Evolutionary conservation across 192 early-diverging fungal species (phyloP).

Genomic region (Gigaspora rosea): DNA sequence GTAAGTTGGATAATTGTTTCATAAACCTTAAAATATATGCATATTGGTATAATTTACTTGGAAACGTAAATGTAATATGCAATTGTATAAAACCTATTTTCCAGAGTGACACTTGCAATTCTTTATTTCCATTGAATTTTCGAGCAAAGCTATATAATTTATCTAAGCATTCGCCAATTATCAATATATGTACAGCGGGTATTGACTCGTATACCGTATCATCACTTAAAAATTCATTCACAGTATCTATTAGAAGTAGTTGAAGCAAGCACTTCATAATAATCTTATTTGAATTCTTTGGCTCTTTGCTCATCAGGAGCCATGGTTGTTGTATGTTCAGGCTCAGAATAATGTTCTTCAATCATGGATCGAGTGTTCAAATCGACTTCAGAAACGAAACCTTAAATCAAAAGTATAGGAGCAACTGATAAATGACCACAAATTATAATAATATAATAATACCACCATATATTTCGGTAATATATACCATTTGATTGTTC

Average conservation of each 20-base stretch:
- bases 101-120: constrained; percentile 78
- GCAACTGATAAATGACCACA: neutral
- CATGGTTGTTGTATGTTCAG: constrained; percentile 34
- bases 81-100: constrained; percentile 49
- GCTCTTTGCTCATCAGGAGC: constrained; percentile 53
- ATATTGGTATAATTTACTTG: neutral
- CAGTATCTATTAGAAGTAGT: constrained; percentile 84
- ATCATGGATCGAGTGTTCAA: neutral
- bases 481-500: neutral
- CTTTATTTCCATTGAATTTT: constrained; percentile 75
- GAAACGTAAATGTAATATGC: neutral
- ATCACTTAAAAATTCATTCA: constrained; percentile 73
- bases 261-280: constrained; percentile 91
- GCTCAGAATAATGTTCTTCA: neutral
- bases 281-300: constrained; percentile 78
- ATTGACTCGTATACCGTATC: constrained; percentile 60
- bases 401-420: neutral
- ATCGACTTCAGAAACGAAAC: neutral
- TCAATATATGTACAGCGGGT: constrained; percentile 65
- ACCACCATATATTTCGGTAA: neutral
- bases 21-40: constrained; percentile 64
- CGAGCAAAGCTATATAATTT: constrained; percentile 78
- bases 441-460: constrained; percentile 2
- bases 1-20: constrained; percentile 85
- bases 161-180: constrained; percentile 78